Base-by-base conservation (phyloP, 345 rosid species). In the Jatropha curcas region DNA sequence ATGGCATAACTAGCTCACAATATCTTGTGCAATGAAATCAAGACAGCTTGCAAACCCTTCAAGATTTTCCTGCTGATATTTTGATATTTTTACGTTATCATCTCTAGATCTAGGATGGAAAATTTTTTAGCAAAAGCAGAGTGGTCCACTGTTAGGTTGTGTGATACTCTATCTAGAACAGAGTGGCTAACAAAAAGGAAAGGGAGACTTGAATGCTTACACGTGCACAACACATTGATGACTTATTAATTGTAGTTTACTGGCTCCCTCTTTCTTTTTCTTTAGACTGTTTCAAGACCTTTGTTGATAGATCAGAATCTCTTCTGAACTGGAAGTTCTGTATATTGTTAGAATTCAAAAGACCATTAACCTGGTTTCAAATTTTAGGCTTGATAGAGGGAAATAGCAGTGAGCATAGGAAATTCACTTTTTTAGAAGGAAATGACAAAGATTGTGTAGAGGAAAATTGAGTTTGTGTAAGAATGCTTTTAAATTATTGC, bases 21-120 rank as follows among this genome's bases (percentile, higher is more conserved):
- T 57, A 46, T 71, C 71, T 28, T 67, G 75, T 62, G 64, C 62
- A 50, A 50, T 64, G 74, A 59, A 37, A 50, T 46, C 17, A 70
- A 70, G 62, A 81, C 80, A 75, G 80, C 77, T 81, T 73, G 86
- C 75, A 67, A 31, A 77, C 60, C 84, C 68, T 71, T 68, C 55
- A 55, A 59, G 46, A 65, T 77, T 39, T 67, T 63, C 43, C 27
- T 67, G 14, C 68, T 61, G 43, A 34, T 51, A 25, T 41, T 58
- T 57, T 45, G 45, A 28, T 30, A 24, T 8, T 13, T 14, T 37
- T 14, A 30, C 39, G 33, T 9, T 37, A 19, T 57, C 51, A 59
- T 71, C 35, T 25, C 61, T 33, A 5, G 34, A 5, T 25, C 61
- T 33, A 5, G 34, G 10, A 24, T 31, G 14, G 60, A 3, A 52